Conservation (phyloP, 495 filamentous ascomycete genomes). For the Daldinia decipiens region DNA sequence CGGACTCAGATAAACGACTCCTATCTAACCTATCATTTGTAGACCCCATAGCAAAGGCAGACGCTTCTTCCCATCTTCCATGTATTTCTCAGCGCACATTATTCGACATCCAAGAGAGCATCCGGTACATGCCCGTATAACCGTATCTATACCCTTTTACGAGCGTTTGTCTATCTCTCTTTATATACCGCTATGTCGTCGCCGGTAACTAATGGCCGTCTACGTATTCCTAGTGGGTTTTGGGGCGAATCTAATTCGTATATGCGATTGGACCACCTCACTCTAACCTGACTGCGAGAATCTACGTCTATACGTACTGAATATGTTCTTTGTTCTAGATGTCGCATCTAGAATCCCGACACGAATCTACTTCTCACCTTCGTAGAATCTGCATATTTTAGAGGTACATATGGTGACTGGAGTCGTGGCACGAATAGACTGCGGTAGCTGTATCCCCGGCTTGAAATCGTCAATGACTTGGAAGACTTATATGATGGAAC, state of each 20-base stretch:
- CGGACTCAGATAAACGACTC: too few relatives aligned
- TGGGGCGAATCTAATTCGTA: neutral
- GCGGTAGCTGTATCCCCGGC: neutral
- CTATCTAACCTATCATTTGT: too few relatives aligned
- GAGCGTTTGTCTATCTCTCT: neutral
- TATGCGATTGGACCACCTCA: neutral
- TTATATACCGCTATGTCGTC: neutral
- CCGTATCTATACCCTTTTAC: too few relatives aligned
- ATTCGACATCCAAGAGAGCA: too few relatives aligned
- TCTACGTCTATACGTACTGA: too few relatives aligned
- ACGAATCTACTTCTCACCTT: neutral
- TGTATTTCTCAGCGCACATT: too few relatives aligned
- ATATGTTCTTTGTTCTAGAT: too few relatives aligned
- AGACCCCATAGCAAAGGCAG: too few relatives aligned
- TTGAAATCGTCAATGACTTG: neutral
- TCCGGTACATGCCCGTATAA: too few relatives aligned
- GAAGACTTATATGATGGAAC: neutral
- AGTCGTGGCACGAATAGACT: neutral
- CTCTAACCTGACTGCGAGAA: too few relatives aligned
- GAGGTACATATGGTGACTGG: neutral
- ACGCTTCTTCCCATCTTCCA: too few relatives aligned
- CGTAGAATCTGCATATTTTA: neutral
- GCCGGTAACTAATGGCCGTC: neutral
- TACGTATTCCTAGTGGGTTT: neutral
- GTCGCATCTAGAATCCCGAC: too few relatives aligned